Conservation (phyloP, 1,139 yeast genomes). For the Saccharomyces hybrid region DNA sequence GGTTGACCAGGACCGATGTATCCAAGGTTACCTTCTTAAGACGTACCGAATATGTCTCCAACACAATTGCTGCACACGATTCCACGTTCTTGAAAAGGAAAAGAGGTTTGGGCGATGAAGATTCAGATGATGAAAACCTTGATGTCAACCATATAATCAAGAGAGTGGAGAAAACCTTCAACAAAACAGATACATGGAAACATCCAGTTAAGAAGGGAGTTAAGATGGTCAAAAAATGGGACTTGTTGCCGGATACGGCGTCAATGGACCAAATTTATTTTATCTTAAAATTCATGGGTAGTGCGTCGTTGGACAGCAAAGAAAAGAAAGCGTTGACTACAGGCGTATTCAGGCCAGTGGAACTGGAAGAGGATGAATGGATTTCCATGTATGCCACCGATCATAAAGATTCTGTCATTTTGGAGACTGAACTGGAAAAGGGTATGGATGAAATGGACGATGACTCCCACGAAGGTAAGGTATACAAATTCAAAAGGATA, state of each 20-base stretch:
- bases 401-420: conserved; percentile 40
- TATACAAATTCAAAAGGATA: conserved; percentile 52
- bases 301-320: conserved; percentile 54
- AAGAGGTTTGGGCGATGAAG: conserved; percentile 13
- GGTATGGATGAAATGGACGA: conserved; percentile 35
- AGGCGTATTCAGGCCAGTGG: conserved; percentile 68
- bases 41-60: conserved; percentile 80
- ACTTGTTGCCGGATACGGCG: conserved; percentile 81
- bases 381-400: conserved; percentile 62
- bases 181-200: conserved; percentile 33
- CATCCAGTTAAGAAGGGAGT: conserved; percentile 76
- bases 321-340: conserved; percentile 47
- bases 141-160: conserved; percentile 26
- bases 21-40: conserved; percentile 76
- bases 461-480: conserved; percentile 35
- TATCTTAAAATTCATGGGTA: conserved; percentile 68
- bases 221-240: conserved; percentile 73
- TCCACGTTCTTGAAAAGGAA: conserved; percentile 16
- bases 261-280: conserved; percentile 73
- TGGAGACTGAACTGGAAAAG: conserved; percentile 36
- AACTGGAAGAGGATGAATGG: conserved; percentile 75
- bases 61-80: conserved; percentile 19
- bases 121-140: conserved; percentile 18
- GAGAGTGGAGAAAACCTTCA: conserved; percentile 66
- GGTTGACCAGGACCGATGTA: conserved; percentile 43